phyloP scores from a whole-genome alignment of 306 rosid species.

The Prosopis cineraria region DNA sequence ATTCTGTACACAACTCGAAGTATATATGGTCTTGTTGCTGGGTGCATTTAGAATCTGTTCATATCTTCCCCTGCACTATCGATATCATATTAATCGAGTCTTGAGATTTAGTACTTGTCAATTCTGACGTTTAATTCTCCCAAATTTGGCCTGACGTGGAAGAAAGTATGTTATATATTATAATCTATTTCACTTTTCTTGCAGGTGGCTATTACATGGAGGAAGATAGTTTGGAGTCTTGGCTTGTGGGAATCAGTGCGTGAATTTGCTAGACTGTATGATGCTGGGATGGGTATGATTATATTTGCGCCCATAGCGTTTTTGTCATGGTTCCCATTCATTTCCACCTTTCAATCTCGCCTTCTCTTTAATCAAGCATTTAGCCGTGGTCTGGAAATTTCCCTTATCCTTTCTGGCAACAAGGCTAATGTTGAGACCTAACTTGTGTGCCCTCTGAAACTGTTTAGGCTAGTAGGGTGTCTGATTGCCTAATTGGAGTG shows the following conservation, averaged over 20 bases:
- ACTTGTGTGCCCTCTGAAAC: background rate
- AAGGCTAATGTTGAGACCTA: constrained; percentile 80
- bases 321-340: constrained; percentile 93
- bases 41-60: background rate
- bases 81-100: background rate
- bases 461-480: constrained; percentile 14
- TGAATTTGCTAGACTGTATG: constrained; percentile 91
- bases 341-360: constrained; percentile 96
- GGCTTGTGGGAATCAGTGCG: constrained; percentile 96
- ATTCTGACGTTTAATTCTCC: background rate
- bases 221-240: constrained; percentile 53
- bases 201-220: constrained; percentile 94
- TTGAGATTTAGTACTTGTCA: background rate
- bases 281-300: constrained; percentile 96
- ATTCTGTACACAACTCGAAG: background rate
- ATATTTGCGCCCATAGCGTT: constrained; percentile 76
- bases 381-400: constrained; percentile 96
- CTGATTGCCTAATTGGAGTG: constrained; percentile 39
- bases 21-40: background rate
- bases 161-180: background rate
- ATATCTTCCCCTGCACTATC: background rate
- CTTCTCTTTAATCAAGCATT: constrained; percentile 97
- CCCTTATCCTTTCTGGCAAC: constrained; percentile 96
- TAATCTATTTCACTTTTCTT: constrained; percentile 1
- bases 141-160: background rate